Conservation (phyloP, 495 filamentous ascomycete genomes). For the Aspergillus bridgeri region DNA sequence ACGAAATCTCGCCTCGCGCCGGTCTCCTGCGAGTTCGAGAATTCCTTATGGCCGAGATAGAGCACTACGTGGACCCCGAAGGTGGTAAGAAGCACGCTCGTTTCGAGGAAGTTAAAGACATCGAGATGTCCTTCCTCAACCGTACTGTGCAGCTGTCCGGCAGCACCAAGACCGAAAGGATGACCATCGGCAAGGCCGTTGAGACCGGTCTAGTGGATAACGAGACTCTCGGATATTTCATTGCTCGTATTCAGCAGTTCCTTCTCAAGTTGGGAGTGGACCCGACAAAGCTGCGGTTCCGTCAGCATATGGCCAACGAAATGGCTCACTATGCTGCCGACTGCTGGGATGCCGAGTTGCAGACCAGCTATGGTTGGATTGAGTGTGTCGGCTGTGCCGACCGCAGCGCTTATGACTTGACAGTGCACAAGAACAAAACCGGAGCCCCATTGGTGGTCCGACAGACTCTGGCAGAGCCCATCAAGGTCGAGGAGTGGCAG, state of each 20-base stretch:
- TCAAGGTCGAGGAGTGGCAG: slow-evolving; percentile 68
- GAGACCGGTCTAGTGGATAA: slow-evolving; percentile 68
- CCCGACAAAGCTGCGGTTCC: slow-evolving; percentile 69
- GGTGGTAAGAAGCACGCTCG: slow-evolving; percentile 67
- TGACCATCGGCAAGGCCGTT: slow-evolving; percentile 70
- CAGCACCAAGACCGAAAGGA: slow-evolving; percentile 55
- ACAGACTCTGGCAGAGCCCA: slow-evolving; percentile 62
- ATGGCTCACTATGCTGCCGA: slow-evolving; percentile 84
- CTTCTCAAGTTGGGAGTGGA: slow-evolving; percentile 68
- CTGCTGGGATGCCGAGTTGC: slow-evolving; percentile 82
- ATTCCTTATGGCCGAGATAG: slow-evolving; percentile 74
- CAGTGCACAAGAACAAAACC: slow-evolving; percentile 78
- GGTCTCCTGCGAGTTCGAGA: slow-evolving; percentile 67
- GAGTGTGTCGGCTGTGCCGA: slow-evolving; percentile 86
- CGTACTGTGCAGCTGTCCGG: slow-evolving; percentile 68
- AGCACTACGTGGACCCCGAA: slow-evolving; percentile 70
- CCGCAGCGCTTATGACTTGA: slow-evolving; percentile 74
- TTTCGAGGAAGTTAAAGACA: slow-evolving; percentile 59
- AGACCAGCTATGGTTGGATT: slow-evolving; percentile 79
- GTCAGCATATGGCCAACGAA: slow-evolving; percentile 79
- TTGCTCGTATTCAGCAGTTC: slow-evolving; percentile 74
- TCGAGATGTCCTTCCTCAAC: slow-evolving; percentile 63
- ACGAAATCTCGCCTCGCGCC: slow-evolving; percentile 67
- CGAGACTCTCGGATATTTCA: slow-evolving; percentile 85
- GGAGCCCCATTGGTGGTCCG: slow-evolving; percentile 69